Percentiles rank a stretch among this genome's conserved stretches.
These are phyloP conservation scores for Epichloe scottii DNA, from an alignment of 2,329 filamentous ascomycete species.

Conservation along the genomic window DNA sequence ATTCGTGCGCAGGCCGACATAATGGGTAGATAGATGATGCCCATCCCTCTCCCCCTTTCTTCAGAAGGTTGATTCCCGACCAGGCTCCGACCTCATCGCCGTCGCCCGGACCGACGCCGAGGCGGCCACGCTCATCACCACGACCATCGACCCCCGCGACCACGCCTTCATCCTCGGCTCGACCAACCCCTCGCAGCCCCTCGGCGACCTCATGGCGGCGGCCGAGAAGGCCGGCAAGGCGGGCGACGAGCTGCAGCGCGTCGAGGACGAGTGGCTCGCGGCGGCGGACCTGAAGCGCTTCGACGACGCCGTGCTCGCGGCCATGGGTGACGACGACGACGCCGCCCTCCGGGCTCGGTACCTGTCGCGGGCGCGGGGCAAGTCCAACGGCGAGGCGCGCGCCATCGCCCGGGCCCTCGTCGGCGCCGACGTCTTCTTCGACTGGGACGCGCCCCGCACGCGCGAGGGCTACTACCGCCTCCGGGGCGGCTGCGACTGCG, in stretches of 20 bases:
- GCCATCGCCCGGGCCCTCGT: constrained; percentile 66
- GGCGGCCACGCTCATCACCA: constrained; percentile 92
- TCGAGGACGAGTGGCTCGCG: constrained; percentile 79
- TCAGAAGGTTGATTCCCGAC: not conserved
- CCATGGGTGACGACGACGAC: constrained; percentile 57
- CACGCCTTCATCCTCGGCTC: constrained; percentile 84
- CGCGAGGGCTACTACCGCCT: constrained; percentile 93
- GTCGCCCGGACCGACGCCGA: constrained; percentile 95
- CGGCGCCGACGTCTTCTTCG: constrained; percentile 74
- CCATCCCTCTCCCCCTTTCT: not conserved
- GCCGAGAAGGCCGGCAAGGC: constrained; percentile 73
- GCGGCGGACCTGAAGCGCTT: constrained; percentile 78
- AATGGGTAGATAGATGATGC: constrained; percentile 77
- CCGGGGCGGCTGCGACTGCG: constrained; percentile 80
- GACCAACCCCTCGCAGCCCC: constrained; percentile 73
- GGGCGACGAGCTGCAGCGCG: constrained; percentile 70
- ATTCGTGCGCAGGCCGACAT: constrained; percentile 97
- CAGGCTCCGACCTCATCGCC: constrained; percentile 72
- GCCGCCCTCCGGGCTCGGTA: constrained; percentile 51
- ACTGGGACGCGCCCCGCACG: constrained; percentile 91
- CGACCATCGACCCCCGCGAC: constrained; percentile 89
- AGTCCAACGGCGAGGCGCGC: constrained; percentile 72
- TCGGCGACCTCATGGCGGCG: constrained; percentile 81
- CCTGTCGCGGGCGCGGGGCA: constrained; percentile 57
- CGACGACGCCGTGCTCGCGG: constrained; percentile 75